phyloP scores from a whole-genome alignment of 345 rosid genomes.

The Aquilaria yunnanensis region DNA sequence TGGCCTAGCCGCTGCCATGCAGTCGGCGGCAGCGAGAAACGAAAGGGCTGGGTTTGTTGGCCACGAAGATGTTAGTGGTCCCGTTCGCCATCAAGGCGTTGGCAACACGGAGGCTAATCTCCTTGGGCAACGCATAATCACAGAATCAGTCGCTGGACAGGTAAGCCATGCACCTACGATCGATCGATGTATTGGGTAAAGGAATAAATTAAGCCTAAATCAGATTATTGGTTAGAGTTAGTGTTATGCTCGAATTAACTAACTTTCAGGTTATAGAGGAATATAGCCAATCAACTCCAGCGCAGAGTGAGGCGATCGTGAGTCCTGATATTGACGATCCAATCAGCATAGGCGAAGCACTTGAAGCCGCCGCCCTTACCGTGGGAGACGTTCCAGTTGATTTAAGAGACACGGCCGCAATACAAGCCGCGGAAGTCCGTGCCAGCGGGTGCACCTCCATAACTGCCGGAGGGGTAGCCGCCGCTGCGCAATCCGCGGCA shows the following conservation, averaged over 20 bases:
- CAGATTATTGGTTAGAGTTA: too few relatives aligned
- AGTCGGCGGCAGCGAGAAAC: conserved; percentile 17
- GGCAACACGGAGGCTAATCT: conserved; percentile 15
- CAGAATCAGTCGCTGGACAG: conserved; percentile 25
- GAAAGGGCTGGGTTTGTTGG: conserved; percentile 27
- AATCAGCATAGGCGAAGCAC: conserved; percentile 66
- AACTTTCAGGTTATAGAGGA: too few relatives aligned
- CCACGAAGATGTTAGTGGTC: conserved; percentile 9
- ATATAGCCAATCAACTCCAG: too few relatives aligned
- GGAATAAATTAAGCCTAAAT: too few relatives aligned
- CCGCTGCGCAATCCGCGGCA: conserved; percentile 79
- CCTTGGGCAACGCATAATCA: conserved; percentile 19
- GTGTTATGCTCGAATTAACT: too few relatives aligned
- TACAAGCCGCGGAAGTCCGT: conserved; percentile 85
- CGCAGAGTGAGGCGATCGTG: not conserved
- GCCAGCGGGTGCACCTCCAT: conserved; percentile 69
- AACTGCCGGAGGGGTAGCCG: conserved; percentile 59
- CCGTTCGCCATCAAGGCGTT: conserved; percentile 5
- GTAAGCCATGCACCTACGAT: conserved; percentile 2
- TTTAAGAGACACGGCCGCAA: conserved; percentile 86
- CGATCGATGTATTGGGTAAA: too few relatives aligned
- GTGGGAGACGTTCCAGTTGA: conserved; percentile 77
- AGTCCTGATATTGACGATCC: conserved; percentile 18
- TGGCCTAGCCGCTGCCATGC: conserved; percentile 17
- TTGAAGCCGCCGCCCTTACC: conserved; percentile 65